A percentile compares a stretch with the other conserved stretches of the same genome.
Evolutionary conservation across 192 early-diverging fungal genomes (phyloP).

Genomic region (Coemansia sp.): DNA sequence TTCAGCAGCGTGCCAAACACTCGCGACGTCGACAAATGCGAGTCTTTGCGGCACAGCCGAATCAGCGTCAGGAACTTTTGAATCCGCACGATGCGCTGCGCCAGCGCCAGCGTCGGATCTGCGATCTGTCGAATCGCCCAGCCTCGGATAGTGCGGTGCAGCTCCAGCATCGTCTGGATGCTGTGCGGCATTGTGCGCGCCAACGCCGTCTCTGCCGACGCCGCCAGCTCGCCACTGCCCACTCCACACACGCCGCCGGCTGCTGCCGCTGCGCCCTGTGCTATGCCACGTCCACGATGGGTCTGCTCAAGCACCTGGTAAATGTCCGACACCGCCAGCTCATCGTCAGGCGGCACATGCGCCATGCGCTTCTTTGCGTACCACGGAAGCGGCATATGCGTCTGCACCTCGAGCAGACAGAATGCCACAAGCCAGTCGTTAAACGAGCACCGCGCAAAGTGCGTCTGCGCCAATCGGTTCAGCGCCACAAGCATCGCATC

Average conservation of each 20-base stretch:
- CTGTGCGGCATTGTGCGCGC: slow-evolving; percentile 62
- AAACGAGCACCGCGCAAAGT: slow-evolving; percentile 52
- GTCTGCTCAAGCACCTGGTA: slow-evolving; percentile 64
- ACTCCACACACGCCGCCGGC: slow-evolving; percentile 11
- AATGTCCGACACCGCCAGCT: slow-evolving; percentile 64
- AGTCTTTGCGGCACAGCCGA: slow-evolving; percentile 55
- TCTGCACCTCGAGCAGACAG: slow-evolving; percentile 54
- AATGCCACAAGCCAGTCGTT: slow-evolving; percentile 56
- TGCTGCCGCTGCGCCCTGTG: slow-evolving; percentile 23
- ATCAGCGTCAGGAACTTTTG: slow-evolving; percentile 65
- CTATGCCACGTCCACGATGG: slow-evolving; percentile 29
- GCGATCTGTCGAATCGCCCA: slow-evolving; percentile 68
- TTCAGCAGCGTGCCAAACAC: slow-evolving; percentile 52
- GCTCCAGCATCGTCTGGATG: slow-evolving; percentile 64
- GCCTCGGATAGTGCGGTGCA: slow-evolving; percentile 67
- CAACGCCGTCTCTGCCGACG: slow-evolving; percentile 55
- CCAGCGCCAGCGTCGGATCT: slow-evolving; percentile 45
- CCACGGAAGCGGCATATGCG: slow-evolving; percentile 53
- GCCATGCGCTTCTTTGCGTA: slow-evolving; percentile 51
- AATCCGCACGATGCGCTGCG: slow-evolving; percentile 59
- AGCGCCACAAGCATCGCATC: slow-evolving; percentile 39
- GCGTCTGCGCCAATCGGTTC: slow-evolving; percentile 48
- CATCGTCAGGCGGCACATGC: slow-evolving; percentile 57
- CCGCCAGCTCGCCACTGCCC: slow-evolving; percentile 5
- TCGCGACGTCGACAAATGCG: slow-evolving; percentile 38